Conservation (phyloP, 805 yeast species). For the Kazachstania taianensis region DNA sequence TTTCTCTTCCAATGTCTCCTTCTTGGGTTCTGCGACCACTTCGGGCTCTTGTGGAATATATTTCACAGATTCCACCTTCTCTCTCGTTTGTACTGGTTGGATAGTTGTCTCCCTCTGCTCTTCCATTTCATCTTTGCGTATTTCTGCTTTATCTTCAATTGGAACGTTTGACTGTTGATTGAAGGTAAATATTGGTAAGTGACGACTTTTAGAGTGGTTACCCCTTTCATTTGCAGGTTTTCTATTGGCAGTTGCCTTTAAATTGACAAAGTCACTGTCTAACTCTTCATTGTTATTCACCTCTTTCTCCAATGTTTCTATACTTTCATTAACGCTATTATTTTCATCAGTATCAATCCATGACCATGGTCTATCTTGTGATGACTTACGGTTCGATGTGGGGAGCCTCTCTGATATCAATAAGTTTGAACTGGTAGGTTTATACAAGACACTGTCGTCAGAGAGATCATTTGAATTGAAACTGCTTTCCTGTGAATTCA, state of each 20-base stretch:
- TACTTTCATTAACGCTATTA: background rate
- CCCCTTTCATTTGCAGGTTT: slow-evolving; percentile 8
- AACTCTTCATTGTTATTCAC: background rate
- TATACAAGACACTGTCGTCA: slow-evolving; percentile 9
- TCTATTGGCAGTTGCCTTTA: background rate
- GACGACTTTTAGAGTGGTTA: slow-evolving; percentile 32
- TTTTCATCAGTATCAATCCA: slow-evolving; percentile 6
- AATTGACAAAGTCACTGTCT: slow-evolving; percentile 8
- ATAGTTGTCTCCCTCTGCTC: too few species aligned
- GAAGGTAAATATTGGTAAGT: slow-evolving; percentile 15
- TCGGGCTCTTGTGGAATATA: background rate
- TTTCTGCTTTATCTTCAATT: background rate
- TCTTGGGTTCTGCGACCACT: background rate
- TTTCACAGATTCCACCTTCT: too few species aligned
- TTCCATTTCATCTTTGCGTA: background rate
- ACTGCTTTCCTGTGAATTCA: slow-evolving; percentile 11
- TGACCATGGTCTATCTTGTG: slow-evolving; percentile 4
- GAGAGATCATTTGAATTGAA: slow-evolving; percentile 11
- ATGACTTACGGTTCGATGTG: background rate
- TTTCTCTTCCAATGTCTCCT: slow-evolving; percentile 13
- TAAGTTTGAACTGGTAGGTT: slow-evolving; percentile 6
- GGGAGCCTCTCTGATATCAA: slow-evolving; percentile 6
- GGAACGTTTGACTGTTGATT: background rate
- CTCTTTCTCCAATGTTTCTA: background rate
- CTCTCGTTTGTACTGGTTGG: background rate